Conservation (phyloP, 202 grass and related monocot species). For the Miscanthus sacchariflorus region DNA sequence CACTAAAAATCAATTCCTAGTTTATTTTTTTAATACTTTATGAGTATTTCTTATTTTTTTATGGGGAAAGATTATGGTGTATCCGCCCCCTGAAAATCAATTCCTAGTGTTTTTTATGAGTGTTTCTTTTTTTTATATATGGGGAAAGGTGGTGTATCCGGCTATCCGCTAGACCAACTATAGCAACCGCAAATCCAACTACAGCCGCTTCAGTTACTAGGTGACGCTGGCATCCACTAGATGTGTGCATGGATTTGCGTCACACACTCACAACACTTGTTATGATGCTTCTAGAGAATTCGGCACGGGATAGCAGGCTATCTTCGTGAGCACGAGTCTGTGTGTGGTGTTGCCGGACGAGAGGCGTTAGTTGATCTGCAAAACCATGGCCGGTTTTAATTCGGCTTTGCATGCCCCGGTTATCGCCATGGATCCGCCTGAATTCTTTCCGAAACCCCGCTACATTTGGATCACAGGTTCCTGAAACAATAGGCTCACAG, state of each 20-base stretch:
- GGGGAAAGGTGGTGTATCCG: too few species aligned
- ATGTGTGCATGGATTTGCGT: neutral
- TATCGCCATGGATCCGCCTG: too few species aligned
- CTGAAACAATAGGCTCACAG: neutral
- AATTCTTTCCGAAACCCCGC: neutral
- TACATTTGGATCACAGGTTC: neutral
- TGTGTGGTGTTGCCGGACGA: conserved; percentile 3
- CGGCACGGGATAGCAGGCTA: neutral
- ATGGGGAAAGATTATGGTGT: too few species aligned
- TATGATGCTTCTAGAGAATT: conserved; percentile 10
- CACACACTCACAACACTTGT: neutral
- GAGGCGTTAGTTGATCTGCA: neutral
- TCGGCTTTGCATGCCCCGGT: neutral
- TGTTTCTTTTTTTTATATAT: too few species aligned
- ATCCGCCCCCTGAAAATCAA: too few species aligned
- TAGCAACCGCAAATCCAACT: neutral
- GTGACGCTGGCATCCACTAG: neutral
- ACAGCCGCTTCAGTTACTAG: neutral
- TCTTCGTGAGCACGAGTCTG: neutral
- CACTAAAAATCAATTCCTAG: too few species aligned
- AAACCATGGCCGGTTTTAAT: neutral
- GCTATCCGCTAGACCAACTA: neutral
- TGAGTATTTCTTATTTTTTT: too few species aligned
- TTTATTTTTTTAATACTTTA: too few species aligned
- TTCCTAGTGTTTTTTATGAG: too few species aligned